phyloP scores from a whole-genome alignment of 2,329 filamentous ascomycete genomes.

The Leptographium radiaticola region DNA sequence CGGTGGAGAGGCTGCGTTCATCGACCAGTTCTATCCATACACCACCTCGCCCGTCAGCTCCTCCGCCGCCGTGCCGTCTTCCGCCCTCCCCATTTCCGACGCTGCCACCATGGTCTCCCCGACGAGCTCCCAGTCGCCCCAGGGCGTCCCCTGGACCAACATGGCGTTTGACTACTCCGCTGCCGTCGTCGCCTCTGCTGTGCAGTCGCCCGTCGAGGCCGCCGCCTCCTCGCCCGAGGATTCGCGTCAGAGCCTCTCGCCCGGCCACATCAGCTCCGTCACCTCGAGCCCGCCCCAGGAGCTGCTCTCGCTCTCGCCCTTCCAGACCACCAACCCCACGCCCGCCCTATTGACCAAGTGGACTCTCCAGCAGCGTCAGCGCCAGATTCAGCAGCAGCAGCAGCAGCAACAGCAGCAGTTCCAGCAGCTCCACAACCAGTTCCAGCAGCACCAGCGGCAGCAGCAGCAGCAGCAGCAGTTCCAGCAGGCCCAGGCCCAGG shows the following conservation, averaged over 20 bases:
- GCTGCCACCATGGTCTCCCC: conserved; percentile 22
- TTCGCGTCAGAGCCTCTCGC: conserved; percentile 33
- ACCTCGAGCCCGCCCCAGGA: conserved; percentile 41
- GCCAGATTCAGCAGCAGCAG: conserved; percentile 24
- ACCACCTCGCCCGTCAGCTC: conserved; percentile 17
- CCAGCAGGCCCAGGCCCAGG: conserved; percentile 33
- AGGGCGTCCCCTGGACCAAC: conserved; percentile 28
- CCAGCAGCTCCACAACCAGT: conserved; percentile 26
- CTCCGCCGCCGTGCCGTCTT: conserved; percentile 14
- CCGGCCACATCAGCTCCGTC: conserved; percentile 30
- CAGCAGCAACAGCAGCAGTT: conserved; percentile 19
- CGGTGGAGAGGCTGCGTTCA: conserved; percentile 41
- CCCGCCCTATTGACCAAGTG: conserved; percentile 43
- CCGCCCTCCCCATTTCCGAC: conserved; percentile 22
- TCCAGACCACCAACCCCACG: conserved; percentile 35
- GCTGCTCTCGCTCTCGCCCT: conserved; percentile 44
- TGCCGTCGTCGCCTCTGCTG: conserved; percentile 16
- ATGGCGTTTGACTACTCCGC: conserved; percentile 36
- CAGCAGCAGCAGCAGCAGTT: conserved; percentile 22
- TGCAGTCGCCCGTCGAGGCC: conserved; percentile 26
- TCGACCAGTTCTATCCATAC: conserved; percentile 42
- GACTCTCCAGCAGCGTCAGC: conserved; percentile 44
- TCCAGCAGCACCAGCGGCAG: conserved; percentile 17
- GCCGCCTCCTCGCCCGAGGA: conserved; percentile 40
- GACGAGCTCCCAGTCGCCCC: conserved; percentile 23